Evolutionary conservation across 441 rosid genomes (phyloP), one percentile per base, ranked within the genome.

Genomic region (Arabidopsis lyrata): DNA sequence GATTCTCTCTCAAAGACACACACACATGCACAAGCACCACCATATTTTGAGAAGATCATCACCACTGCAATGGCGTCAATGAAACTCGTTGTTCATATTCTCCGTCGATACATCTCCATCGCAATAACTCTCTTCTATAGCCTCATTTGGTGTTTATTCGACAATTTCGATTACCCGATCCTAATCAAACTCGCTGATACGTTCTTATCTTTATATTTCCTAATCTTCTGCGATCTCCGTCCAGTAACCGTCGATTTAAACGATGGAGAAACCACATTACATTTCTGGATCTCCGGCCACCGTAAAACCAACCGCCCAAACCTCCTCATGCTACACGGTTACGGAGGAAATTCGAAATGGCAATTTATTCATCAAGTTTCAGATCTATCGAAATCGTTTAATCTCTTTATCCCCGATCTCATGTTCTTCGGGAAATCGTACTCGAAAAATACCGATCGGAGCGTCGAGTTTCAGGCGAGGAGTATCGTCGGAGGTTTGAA

Each of bases 281-380:
- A 85, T 74, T 85, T 87, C 70, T 89, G 93, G 89, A 64, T 75
- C 59, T 66, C 92, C 68, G 70, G 66, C 10, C 88, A 82, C 80
- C 79, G 90, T 0, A 80, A 64, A 29, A 66, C 68, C 66, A 16
- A 58, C 9, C 74, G 68, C 10, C 88, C 87, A 0, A 71, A 77
- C 15, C 84, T 91, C 42, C 83, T 89, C 48, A 74, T 89, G 75
- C 18, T 89, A 16, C 97, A 91, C 27, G 91, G 94, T 34, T 89
- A 84, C 29, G 95, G 95, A 5, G 92, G 91, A 20, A 79, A 81
- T 41, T 81, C 95, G 0, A 76, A 78, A 66, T 85, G 90, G 91
- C 95, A 91, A 44, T 89, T 91, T 41, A 20, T 83, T n/a, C 62
- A 77, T n/a, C 95, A 87, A 64, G 81, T 87, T 2, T 61, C 74